Conservation (phyloP, 257 asterid genomes). For the Orobanche coerulescens region DNA sequence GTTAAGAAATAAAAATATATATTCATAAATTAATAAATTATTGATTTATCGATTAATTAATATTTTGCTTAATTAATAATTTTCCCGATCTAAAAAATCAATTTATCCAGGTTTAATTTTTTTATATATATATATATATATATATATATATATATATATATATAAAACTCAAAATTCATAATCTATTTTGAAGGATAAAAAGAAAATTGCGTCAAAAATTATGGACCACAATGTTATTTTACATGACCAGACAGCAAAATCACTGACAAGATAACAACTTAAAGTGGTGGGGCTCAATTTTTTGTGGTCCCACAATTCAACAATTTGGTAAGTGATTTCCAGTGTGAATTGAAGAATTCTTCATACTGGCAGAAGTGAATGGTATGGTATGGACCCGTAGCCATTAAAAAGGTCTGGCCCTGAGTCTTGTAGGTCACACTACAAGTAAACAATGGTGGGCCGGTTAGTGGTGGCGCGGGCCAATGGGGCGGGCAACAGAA, state of each 20-base stretch:
- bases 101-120: too few species aligned
- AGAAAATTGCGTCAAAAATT: background rate
- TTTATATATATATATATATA: background rate
- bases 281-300: too few species aligned
- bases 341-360: background rate
- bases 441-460: conserved; percentile 1
- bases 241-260: too few species aligned
- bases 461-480: background rate
- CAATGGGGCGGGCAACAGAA: too few species aligned
- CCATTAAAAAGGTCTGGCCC: conserved; percentile 6
- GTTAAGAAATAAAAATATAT: too few species aligned
- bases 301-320: background rate
- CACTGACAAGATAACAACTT: too few species aligned
- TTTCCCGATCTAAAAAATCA: too few species aligned
- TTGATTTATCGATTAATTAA: too few species aligned
- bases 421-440: background rate
- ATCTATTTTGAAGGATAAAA: background rate
- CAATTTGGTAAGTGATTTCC: background rate
- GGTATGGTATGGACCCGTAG: conserved; percentile 17
- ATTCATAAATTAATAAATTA: too few species aligned
- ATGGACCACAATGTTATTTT: background rate
- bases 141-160: too few species aligned
- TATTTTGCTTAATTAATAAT: too few species aligned
- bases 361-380: conserved; percentile 6
- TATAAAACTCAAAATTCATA: too few species aligned